These are phyloP conservation scores for Trichoderma cornu-damae DNA, from an alignment of 2,329 filamentous ascomycete genomes.

Conservation along the genomic window DNA sequence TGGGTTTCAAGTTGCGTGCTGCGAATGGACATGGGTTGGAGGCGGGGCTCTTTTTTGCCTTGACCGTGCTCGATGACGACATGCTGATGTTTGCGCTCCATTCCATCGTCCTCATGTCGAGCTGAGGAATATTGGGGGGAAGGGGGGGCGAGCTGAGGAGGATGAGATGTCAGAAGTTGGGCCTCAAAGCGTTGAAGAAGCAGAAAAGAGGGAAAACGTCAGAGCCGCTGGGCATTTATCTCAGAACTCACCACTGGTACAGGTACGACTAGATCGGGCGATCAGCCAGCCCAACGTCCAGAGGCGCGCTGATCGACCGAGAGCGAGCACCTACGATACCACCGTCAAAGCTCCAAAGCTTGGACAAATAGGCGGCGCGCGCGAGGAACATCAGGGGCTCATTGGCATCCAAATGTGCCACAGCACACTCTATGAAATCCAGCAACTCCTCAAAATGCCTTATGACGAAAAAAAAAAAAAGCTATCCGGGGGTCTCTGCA, in stretches of 20 bases:
- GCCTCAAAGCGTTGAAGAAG: neutral
- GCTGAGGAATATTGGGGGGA: neutral
- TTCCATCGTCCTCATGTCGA: neutral
- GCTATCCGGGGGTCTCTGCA: neutral
- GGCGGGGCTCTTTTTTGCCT: conserved; percentile 12
- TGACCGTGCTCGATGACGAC: conserved; percentile 12
- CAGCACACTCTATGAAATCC: conserved; percentile 3
- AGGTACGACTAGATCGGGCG: neutral
- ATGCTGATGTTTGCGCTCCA: conserved; percentile 14
- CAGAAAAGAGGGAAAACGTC: neutral
- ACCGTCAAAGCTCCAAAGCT: neutral
- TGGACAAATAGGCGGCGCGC: neutral
- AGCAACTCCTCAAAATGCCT: neutral
- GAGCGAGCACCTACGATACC: neutral
- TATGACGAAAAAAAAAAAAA: conserved; percentile 1
- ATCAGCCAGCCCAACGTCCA: conserved; percentile 2
- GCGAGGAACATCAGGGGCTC: conserved; percentile 7
- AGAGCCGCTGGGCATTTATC: neutral
- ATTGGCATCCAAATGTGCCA: conserved; percentile 10
- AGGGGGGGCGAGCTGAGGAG: neutral
- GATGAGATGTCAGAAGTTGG: neutral
- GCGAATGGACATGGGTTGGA: conserved; percentile 1
- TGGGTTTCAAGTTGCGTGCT: conserved; percentile 14
- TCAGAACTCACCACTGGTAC: neutral
- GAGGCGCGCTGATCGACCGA: conserved; percentile 12